These are phyloP conservation scores for Sphagnum tenellum DNA, from an alignment of 225 moss, liverwort and hornwort genomes.

Conservation along the genomic window DNA sequence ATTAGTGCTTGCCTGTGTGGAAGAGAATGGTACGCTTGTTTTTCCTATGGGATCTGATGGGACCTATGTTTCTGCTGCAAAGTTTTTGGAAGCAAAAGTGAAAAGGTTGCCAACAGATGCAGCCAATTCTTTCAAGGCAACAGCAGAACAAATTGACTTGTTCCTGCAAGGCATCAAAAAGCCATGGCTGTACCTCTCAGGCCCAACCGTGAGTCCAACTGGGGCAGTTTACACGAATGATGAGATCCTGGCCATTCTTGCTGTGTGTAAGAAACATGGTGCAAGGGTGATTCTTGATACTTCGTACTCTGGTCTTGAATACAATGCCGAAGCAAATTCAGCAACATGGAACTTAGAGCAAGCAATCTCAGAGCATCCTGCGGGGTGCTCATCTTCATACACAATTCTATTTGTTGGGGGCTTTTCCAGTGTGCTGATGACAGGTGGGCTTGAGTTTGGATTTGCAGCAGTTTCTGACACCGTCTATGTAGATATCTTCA, in stretches of 20 bases:
- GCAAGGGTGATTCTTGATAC: slow-evolving; percentile 84
- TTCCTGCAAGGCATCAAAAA: slow-evolving; percentile 48
- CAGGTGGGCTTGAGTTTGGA: slow-evolving; percentile 86
- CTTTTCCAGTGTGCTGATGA: slow-evolving; percentile 70
- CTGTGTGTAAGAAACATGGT: slow-evolving; percentile 50
- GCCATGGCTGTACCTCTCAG: slow-evolving; percentile 91
- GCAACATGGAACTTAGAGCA: slow-evolving; percentile 56
- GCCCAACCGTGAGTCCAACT: slow-evolving; percentile 74
- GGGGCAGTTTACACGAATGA: slow-evolving; percentile 58
- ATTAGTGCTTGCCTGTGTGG: slow-evolving; percentile 84
- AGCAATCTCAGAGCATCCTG: slow-evolving; percentile 15
- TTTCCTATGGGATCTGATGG: slow-evolving; percentile 84
- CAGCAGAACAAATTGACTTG: slow-evolving; percentile 27
- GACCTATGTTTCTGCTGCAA: slow-evolving; percentile 62
- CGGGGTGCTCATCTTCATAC: slow-evolving; percentile 14
- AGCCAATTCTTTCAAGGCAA: slow-evolving; percentile 56
- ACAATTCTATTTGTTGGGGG: slow-evolving; percentile 71
- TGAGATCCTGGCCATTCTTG: slow-evolving; percentile 62
- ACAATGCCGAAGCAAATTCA: slow-evolving; percentile 10
- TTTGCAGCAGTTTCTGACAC: slow-evolving; percentile 65
- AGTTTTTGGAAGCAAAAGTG: slow-evolving; percentile 64
- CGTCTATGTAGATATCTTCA: slow-evolving; percentile 72
- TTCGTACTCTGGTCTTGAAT: slow-evolving; percentile 82
- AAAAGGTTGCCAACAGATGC: slow-evolving; percentile 51
- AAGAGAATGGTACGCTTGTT: slow-evolving; percentile 79